A percentile compares a stretch with the other conserved stretches of the same genome.
Evolutionary conservation across 768 basidiomycete species (phyloP).

Genomic region (Suillus weaverae): DNA sequence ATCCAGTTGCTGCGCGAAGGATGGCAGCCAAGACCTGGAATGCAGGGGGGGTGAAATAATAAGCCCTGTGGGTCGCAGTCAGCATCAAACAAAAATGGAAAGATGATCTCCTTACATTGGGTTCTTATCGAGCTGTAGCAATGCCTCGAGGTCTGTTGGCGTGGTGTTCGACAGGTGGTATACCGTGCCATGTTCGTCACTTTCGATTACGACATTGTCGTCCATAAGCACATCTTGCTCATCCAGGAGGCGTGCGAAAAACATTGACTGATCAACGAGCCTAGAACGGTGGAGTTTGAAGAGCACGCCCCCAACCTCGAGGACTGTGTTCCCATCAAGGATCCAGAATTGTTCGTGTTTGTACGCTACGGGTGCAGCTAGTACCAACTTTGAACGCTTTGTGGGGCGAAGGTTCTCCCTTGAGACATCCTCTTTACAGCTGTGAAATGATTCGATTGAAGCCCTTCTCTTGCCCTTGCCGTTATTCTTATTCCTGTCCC

Average conservation of each 20-base stretch:
- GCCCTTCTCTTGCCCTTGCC: slow-evolving; percentile 5
- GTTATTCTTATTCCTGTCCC: background rate
- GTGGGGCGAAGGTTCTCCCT: background rate
- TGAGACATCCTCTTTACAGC: background rate
- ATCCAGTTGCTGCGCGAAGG: slow-evolving; percentile 36
- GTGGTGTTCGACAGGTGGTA: slow-evolving; percentile 5
- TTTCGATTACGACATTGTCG: slow-evolving; percentile 7
- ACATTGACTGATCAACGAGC: slow-evolving; percentile 32
- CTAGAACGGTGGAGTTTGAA: slow-evolving; percentile 39
- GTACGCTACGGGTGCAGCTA: background rate
- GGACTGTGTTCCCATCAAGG: slow-evolving; percentile 35
- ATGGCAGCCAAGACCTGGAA: slow-evolving; percentile 28
- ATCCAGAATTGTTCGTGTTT: slow-evolving; percentile 32
- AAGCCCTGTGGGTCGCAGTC: background rate
- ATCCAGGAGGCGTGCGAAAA: slow-evolving; percentile 31
- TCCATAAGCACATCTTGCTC: slow-evolving; percentile 17
- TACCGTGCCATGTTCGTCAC: background rate
- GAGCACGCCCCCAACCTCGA: slow-evolving; percentile 34
- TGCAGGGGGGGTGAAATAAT: background rate
- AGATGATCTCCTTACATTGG: background rate
- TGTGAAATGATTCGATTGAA: background rate
- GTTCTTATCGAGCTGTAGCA: slow-evolving; percentile 7
- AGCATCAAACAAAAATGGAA: too few species aligned
- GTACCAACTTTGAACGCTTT: slow-evolving; percentile 1
- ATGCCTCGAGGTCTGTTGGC: slow-evolving; percentile 4